Evolutionary conservation across 768 basidiomycete species (phyloP), one percentile per base, ranked within the genome.

Genomic region (Hydnum rufescens): DNA sequence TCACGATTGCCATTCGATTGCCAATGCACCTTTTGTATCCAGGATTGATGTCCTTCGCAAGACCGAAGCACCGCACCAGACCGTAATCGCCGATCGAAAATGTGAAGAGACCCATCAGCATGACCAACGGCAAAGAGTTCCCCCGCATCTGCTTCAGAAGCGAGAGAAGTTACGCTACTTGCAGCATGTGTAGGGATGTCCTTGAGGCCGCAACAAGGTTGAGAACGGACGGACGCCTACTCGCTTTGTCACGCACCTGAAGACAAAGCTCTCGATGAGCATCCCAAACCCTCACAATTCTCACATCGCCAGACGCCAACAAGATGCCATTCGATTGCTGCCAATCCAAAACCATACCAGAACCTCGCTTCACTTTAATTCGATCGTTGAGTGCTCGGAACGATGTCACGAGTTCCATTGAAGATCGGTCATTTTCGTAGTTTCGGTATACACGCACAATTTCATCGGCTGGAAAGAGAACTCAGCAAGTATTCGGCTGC

Each of bases 211-310:
- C 32, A 48, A 5, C 19, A 36, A 16, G 22, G 5, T 8, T 51
- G 25, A 23, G 4, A 23, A 16, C 25, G 34, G 4, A 32, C 8
- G 44, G 44, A 25, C 25, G 55, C n/a, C n/a, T n/a, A n/a, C n/a
- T n/a, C n/a, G n/a, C n/a, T n/a, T n/a, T n/a, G n/a, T n/a, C 44
- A 64, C 78, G 57, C 59, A 89, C 86, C 67, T 81, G 63, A 42
- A 80, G 68, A 53, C 78, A 75, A 25, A 72, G 77, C 63, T 97
- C 95, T 2, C 83, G 82, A 57, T 86, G 80, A 5, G 90, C 93
- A 63, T 99, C 92, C 95, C 95, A 99, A 3, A 90, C 72, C 54
- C 88, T 74, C 55, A 99, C 82, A 34, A 80, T 77, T 53, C 78
- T 76, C 32, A 87, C 82, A 65, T 97, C 93, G 1, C 93, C 95